Evolutionary conservation across 345 rosid genomes (phyloP).

Genomic region (Viola odorata): DNA sequence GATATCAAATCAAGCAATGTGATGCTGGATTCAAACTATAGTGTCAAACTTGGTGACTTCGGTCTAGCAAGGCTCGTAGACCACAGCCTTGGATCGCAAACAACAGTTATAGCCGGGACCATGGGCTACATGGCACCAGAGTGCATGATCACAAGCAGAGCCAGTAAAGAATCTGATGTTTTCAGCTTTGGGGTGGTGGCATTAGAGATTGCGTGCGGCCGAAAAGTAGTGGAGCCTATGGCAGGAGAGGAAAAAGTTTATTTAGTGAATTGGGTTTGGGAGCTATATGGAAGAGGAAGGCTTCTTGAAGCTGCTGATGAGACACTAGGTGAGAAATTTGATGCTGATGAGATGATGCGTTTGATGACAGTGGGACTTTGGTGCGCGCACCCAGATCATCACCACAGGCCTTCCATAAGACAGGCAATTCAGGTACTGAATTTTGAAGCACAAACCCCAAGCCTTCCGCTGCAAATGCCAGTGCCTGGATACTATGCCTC

Average conservation of each 20-base stretch:
- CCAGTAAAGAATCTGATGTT: constrained; percentile 31
- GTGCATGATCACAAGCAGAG: constrained; percentile 14
- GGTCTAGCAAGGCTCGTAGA: constrained; percentile 29
- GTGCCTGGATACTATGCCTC: background rate
- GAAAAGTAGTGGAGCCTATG: constrained; percentile 6
- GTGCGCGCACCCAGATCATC: constrained; percentile 1
- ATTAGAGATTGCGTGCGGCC: constrained; percentile 26
- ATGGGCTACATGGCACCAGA: constrained; percentile 33
- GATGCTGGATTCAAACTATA: constrained; percentile 8
- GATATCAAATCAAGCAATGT: constrained; percentile 10
- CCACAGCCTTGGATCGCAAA: constrained; percentile 23
- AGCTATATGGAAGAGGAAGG: constrained; percentile 1
- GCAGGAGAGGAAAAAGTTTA: background rate
- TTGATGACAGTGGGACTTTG: constrained; percentile 1
- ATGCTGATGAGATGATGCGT: background rate
- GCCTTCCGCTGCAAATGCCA: constrained; percentile 1
- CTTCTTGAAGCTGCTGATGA: constrained; percentile 3
- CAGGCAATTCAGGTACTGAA: constrained; percentile 2
- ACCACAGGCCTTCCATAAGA: background rate
- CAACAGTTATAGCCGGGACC: constrained; percentile 21
- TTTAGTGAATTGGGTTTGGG: constrained; percentile 12
- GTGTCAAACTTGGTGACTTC: constrained; percentile 7
- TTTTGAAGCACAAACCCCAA: background rate
- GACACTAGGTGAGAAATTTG: background rate
- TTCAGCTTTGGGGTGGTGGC: constrained; percentile 36